Base-by-base conservation (phyloP, 1,284 basidiomycete genomes). In the Irpex sp. region DNA sequence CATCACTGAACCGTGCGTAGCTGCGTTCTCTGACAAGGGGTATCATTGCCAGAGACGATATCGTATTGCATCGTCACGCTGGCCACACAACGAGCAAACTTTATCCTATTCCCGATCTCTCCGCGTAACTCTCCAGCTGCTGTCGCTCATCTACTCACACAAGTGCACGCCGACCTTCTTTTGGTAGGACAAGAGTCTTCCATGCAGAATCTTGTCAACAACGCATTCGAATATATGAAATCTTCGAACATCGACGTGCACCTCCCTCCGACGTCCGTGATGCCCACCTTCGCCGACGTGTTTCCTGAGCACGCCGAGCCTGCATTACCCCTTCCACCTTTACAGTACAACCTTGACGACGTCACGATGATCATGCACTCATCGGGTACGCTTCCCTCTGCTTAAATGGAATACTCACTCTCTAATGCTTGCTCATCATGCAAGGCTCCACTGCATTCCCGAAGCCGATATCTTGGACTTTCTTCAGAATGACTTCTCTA, bases 51-150 rank as follows among this genome's bases (percentile, higher is more conserved):
- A 51, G 49, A 51, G 49, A 51, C 13, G 7, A 51, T 51, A 51
- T 51, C 49, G n/a, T 51, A 51, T 21, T 9, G n/a, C 7, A 8
- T 51, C 11, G 17, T 17, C 17, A n/a, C 7, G 11, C 49, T 51
- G n/a, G 68, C 72, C 58, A n/a, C 49, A 19, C 34, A 74, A 37
- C 71, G 74, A 9, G 70, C 75, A 1, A 76, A 76, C 2, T 70
- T 70, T 62, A 64, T 67, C 1, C 65, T 68, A 17, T 81, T 81
- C 65, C 73, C 76, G 0, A 72, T 81, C 48, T 81, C 80, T 2
- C 71, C 74, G 0, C 72, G 79, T 36, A 80, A 81, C 66, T 80
- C 79, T 3, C 66, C 74, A 7, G 62, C 70, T 6, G 78, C 75
- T 0, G 67, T 80, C 11, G 75, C 72, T 1, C 73, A 81, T 67